A percentile compares a stretch with the other conserved stretches of the same genome.
Conservation (phyloP, 208 protist species). For the Entamoeba invadens region DNA sequence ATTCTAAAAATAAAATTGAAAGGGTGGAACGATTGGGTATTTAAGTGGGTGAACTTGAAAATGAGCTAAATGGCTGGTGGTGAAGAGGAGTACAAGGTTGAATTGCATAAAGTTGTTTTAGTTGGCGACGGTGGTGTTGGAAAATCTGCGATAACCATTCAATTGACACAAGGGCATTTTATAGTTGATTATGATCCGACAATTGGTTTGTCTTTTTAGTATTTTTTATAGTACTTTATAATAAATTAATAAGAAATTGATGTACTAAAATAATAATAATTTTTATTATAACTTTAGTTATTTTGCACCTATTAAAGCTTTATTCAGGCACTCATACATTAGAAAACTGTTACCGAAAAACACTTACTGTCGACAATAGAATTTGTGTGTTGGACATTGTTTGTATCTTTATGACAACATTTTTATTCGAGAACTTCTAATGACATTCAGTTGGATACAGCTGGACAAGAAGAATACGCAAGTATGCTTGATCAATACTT, state of each 20-base stretch:
- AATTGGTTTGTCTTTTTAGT: conserved; percentile 16
- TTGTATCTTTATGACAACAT: too few relatives aligned
- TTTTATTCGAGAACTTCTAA: too few relatives aligned
- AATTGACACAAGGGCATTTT: conserved; percentile 43
- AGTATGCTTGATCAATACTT: conserved; percentile 60
- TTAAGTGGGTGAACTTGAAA: neutral
- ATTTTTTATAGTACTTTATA: too few relatives aligned
- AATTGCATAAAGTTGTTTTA: conserved; percentile 45
- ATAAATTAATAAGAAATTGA: too few relatives aligned
- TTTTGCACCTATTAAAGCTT: too few relatives aligned
- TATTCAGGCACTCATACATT: too few relatives aligned
- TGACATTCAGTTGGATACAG: too few relatives aligned
- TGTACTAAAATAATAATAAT: too few relatives aligned
- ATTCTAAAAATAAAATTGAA: too few relatives aligned
- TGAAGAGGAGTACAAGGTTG: neutral
- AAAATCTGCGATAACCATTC: conserved; percentile 37
- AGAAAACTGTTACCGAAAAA: conserved; percentile 44
- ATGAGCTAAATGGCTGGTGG: neutral
- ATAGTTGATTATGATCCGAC: conserved; percentile 48
- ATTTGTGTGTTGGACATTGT: conserved; percentile 51
- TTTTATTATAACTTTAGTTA: too few relatives aligned
- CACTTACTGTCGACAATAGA: conserved; percentile 47
- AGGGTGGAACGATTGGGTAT: too few relatives aligned
- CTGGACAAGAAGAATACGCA: conserved; percentile 47
- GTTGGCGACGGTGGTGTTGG: conserved; percentile 52